phyloP scores from a whole-genome alignment of 163 green algal species.

The Chlorella variabilis region DNA sequence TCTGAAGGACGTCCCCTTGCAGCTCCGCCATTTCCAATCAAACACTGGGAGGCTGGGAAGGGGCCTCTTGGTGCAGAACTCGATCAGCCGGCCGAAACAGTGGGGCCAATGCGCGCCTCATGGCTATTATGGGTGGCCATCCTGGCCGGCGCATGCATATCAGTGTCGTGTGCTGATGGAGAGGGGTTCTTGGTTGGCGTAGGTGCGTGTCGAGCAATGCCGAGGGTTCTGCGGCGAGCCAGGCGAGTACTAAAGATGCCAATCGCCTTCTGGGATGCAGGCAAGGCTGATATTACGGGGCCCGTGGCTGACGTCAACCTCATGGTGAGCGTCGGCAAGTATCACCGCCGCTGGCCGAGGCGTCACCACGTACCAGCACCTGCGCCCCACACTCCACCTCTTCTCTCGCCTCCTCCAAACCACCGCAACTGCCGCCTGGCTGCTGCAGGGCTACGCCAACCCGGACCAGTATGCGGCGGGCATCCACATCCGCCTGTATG shows the following conservation, averaged over 20 bases:
- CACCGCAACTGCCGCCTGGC: neutral
- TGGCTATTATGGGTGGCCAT: neutral
- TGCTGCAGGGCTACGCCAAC: constrained; percentile 81
- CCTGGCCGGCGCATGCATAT: neutral
- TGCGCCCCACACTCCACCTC: neutral
- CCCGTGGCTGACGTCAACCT: constrained; percentile 83
- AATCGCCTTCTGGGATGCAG: constrained; percentile 42
- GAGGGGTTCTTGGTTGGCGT: constrained; percentile 24
- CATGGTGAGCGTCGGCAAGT: constrained; percentile 69
- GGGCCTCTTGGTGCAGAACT: too few relatives aligned
- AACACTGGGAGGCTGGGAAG: too few relatives aligned
- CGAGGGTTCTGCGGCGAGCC: neutral
- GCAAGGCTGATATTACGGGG: constrained; percentile 84
- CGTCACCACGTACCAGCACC: neutral
- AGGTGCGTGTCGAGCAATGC: neutral
- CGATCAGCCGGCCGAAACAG: too few relatives aligned
- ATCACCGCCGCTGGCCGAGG: neutral
- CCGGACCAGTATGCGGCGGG: constrained; percentile 74
- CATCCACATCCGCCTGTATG: constrained; percentile 82
- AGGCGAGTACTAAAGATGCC: too few relatives aligned
- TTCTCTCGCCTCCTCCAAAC: too few relatives aligned
- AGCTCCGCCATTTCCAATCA: too few relatives aligned
- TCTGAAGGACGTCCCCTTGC: too few relatives aligned
- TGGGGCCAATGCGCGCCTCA: neutral
- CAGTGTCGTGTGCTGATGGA: neutral